Conservation (phyloP, 768 basidiomycete genomes). For the Mycena crocata region DNA sequence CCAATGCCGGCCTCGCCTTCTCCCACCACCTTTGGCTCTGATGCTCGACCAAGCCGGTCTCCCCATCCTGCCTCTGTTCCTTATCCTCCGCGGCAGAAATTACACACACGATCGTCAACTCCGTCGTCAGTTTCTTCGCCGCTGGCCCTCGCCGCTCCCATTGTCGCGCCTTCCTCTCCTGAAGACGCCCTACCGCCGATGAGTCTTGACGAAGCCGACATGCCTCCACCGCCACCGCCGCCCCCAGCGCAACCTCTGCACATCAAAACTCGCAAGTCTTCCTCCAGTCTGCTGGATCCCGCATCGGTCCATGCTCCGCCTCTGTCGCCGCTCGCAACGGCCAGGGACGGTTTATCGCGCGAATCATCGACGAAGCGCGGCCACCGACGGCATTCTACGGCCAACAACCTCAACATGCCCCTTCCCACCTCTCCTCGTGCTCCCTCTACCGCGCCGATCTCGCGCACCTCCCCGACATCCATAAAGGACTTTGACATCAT, state of each 20-base stretch:
- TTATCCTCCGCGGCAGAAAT: slow-evolving; percentile 52
- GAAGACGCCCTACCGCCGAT: slow-evolving; percentile 74
- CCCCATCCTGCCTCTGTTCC: slow-evolving; percentile 38
- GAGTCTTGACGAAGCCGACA: slow-evolving; percentile 67
- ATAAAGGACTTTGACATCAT: slow-evolving; percentile 99
- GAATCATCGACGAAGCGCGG: slow-evolving; percentile 65
- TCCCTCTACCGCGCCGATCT: slow-evolving; percentile 78
- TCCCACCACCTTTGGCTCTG: slow-evolving; percentile 43
- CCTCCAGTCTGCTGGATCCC: slow-evolving; percentile 73
- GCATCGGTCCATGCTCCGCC: slow-evolving; percentile 80
- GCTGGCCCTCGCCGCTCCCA: slow-evolving; percentile 85
- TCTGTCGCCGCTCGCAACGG: slow-evolving; percentile 71
- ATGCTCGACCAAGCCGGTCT: slow-evolving; percentile 38
- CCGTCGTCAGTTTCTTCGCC: slow-evolving; percentile 92
- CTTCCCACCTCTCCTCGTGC: slow-evolving; percentile 85
- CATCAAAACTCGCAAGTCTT: slow-evolving; percentile 74
- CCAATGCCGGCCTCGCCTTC: slow-evolving; percentile 69
- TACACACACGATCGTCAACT: slow-evolving; percentile 86
- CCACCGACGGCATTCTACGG: slow-evolving; percentile 79
- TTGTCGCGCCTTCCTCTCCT: slow-evolving; percentile 73
- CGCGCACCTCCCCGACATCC: slow-evolving; percentile 86
- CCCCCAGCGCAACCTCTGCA: slow-evolving; percentile 51
- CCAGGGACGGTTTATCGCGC: slow-evolving; percentile 47
- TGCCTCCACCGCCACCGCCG: slow-evolving; percentile 24
- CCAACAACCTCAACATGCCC: slow-evolving; percentile 73